Evolutionary conservation across 805 yeast genomes (phyloP), one percentile per base, ranked within the genome.

Genomic region (Metschnikowia rubicola): DNA sequence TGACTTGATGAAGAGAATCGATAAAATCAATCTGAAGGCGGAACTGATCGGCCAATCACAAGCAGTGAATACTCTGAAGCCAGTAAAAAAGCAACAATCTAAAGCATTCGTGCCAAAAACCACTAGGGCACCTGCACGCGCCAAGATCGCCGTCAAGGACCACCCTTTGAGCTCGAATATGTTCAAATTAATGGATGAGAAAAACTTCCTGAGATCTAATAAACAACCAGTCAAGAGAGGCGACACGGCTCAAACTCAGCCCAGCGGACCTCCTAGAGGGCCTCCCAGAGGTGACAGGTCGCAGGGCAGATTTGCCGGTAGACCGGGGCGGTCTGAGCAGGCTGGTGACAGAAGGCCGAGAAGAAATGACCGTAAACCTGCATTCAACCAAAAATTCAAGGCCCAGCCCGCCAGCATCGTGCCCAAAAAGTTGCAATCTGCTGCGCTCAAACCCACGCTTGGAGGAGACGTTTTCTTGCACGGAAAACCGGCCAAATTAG

Each of bases 1-100:
- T n/a, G 65, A 62, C 34, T 59, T 71, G 49, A 65, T 71, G 59
- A 62, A 62, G 39, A 60, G 73, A 53, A 65, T 71, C 46, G 74
- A 71, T 44, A 46, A 46, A 30, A 65, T 66, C 50, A 65, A 64
- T 34, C 45, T 58, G 44, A 57, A 45, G 38, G 40, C 50, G 40
- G 46, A 47, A 44, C 44, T 44, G 32, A 41, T 41, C 19, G 33
- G 47, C 30, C 15, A 41, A 39, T 35, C 35, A 17, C 26, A 38
- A 26, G 15, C 29, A 8, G 19, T 12, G 21, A 19, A 19, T 19
- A 29, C 15, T 11, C 35, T n/a, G 10, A 28, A 29, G 35, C 15
- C 39, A 10, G 35, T 35, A 5, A 31, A 44, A 28, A 19, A 29
- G 7, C 26, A 30, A 5, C 41, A 30, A 15, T 37, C n/a, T 30